Evolutionary conservation across 2,329 filamentous ascomycete genomes (phyloP).

Genomic region (Colletotrichum euphorbiae): DNA sequence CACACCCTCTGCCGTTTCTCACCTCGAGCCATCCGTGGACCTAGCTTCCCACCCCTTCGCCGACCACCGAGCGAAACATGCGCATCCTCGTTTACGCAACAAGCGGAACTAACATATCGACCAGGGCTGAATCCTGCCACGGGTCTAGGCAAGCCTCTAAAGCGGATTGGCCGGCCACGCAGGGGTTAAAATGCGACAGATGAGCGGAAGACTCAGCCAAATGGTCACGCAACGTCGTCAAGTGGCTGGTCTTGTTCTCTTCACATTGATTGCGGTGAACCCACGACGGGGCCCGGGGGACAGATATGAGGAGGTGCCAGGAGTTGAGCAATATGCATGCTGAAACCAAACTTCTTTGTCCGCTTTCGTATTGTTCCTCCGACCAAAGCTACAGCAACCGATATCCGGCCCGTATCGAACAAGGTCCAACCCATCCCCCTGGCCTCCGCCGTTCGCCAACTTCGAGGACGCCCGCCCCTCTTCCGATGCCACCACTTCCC

Average conservation of each 20-base stretch:
- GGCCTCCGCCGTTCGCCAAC: constrained; percentile 43
- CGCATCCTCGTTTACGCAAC: constrained; percentile 6
- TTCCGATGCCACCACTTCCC: constrained; percentile 33
- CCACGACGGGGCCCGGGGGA: constrained; percentile 4
- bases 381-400: constrained; percentile 19
- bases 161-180: constrained; percentile 6
- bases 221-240: constrained; percentile 37
- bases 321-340: constrained; percentile 34
- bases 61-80: constrained; percentile 14
- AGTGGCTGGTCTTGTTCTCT: constrained; percentile 20
- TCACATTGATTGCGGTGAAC: constrained; percentile 31
- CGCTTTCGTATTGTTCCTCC: constrained; percentile 28
- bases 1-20: constrained; percentile 26
- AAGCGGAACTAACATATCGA: constrained; percentile 16
- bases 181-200: constrained; percentile 24
- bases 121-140: constrained; percentile 27
- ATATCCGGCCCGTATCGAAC: constrained; percentile 17
- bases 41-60: constrained; percentile 1
- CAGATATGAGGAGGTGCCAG: constrained; percentile 14
- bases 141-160: constrained; percentile 20
- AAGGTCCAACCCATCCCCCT: constrained; percentile 14
- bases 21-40: constrained; percentile 17
- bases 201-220: constrained; percentile 21
- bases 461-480: constrained; percentile 43
- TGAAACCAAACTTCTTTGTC: constrained; percentile 27